Evolutionary conservation across 2,329 filamentous ascomycete genomes (phyloP), one percentile per base, ranked within the genome.

Genomic region (Dryadomyces quercus-mongolicae): DNA sequence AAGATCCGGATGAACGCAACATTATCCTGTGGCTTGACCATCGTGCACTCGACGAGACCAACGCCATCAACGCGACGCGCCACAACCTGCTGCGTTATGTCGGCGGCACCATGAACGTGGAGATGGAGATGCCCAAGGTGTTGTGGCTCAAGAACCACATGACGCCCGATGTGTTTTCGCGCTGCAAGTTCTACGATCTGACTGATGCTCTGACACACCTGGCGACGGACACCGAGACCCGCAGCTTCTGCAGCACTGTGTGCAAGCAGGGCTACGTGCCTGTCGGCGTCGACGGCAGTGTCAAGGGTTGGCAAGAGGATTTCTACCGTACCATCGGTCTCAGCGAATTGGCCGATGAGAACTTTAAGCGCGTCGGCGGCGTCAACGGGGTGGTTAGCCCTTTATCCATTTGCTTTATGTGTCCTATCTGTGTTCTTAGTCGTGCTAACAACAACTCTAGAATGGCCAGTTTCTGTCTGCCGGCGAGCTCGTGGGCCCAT

Each of bases 111-210:
- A 98, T 98, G 93, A 95, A 89, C 67, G 92, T 96, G 60, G 93
- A 98, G 75, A 98, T 98, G 93, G 93, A 98, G 69, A 94, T 98
- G 54, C 93, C 93, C 59, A 98, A 98, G 73, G 88, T 96, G 1
- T 77, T 97, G 55, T 98, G 93, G 93, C 78, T 98, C 66, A 97
- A 97, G 78, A 95, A 95, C 70, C 81, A 97, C 71, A 97, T 98
- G 93, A 86, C 93, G 2, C 78, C 86, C 54, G 88, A 95, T 63
- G 75, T 93, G 16, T 98, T 97, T 64, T 84, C 85, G 54, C 83
- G 85, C 58, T 96, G 91, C 82, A 96, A 95, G 70, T 98, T 98
- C 67, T 98, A 95, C 69, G 93, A 98, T 65, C 71, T 98, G 63
- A 84, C 84, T 0, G 93, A 98, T 70, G 93, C 90, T 13, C 77